A percentile compares a stretch with the other conserved stretches of the same genome.
phyloP scores from a whole-genome alignment of 176 grass and related monocot species.

The Avena sativa region DNA sequence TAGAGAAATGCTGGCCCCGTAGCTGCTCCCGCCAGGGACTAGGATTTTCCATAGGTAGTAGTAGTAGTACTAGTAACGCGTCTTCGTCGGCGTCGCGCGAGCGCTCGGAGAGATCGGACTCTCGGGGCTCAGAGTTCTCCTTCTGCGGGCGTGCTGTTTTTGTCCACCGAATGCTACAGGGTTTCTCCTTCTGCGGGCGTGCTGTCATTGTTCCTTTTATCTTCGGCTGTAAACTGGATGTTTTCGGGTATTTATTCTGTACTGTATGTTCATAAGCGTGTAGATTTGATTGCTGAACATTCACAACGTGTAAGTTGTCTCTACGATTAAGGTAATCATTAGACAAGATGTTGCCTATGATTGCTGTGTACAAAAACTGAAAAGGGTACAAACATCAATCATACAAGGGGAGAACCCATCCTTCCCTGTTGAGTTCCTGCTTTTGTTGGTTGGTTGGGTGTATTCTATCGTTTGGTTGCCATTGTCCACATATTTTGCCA shows the following conservation, averaged over 20 bases:
- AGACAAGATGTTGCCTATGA: background rate
- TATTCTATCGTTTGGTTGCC: background rate
- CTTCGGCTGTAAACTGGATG: background rate
- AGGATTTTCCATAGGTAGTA: too few relatives aligned
- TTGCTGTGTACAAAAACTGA: background rate
- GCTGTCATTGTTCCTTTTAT: too few relatives aligned
- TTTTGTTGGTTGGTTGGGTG: background rate
- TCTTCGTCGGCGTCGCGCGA: too few relatives aligned
- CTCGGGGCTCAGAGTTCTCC: too few relatives aligned
- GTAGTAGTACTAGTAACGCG: too few relatives aligned
- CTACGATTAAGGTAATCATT: background rate
- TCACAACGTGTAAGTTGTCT: background rate
- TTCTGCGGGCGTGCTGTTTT: too few relatives aligned
- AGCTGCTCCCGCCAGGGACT: too few relatives aligned
- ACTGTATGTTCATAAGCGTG: background rate
- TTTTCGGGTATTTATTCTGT: rapidly evolving
- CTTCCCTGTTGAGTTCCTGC: background rate
- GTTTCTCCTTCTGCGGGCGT: too few relatives aligned
- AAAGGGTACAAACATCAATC: background rate
- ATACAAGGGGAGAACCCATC: background rate
- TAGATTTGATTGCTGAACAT: background rate
- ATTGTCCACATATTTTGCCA: background rate
- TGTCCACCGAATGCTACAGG: too few relatives aligned
- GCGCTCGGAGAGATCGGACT: too few relatives aligned
- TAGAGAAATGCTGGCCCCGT: too few relatives aligned